phyloP scores from a whole-genome alignment of 352 stramenopile genomes.

The Phytophthora meadii region DNA sequence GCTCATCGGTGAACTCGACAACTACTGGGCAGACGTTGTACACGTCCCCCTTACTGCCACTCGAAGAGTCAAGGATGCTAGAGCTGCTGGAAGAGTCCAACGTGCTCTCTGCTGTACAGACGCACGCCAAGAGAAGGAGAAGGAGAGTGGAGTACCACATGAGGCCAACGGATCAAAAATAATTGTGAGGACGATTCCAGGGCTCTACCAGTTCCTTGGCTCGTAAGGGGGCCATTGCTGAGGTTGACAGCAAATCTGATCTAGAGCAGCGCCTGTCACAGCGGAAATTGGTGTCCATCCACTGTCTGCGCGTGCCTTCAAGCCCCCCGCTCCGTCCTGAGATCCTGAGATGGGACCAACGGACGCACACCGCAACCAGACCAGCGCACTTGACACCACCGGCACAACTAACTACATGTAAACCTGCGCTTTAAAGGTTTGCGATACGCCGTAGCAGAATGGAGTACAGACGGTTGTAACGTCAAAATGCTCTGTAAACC shows the following conservation, averaged over 20 bases:
- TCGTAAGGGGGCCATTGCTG: neutral
- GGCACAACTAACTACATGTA: too few species aligned
- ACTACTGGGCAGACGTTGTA: conserved; percentile 34
- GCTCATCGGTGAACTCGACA: conserved; percentile 27
- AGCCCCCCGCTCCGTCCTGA: neutral
- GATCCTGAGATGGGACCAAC: conserved; percentile 19
- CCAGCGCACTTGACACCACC: too few species aligned
- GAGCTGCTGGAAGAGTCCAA: conserved; percentile 1
- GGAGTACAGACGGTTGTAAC: too few species aligned
- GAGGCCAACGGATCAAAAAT: conserved; percentile 16
- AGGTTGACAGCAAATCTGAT: conserved; percentile 12
- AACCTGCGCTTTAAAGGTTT: too few species aligned
- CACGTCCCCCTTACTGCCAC: conserved; percentile 14
- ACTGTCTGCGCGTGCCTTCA: conserved; percentile 12
- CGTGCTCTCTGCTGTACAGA: conserved; percentile 15
- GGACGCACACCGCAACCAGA: neutral
- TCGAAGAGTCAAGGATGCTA: neutral
- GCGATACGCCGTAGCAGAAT: too few species aligned
- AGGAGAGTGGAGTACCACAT: conserved; percentile 29
- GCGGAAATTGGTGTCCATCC: conserved; percentile 8
- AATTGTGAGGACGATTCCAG: conserved; percentile 12
- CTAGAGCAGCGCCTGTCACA: conserved; percentile 12
- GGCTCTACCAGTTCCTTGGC: neutral
- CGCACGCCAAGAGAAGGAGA: conserved; percentile 20
- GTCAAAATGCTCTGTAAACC: too few species aligned